phyloP scores from a whole-genome alignment of 371 early-diverging fungal species.

The Rhizopus delemar region DNA sequence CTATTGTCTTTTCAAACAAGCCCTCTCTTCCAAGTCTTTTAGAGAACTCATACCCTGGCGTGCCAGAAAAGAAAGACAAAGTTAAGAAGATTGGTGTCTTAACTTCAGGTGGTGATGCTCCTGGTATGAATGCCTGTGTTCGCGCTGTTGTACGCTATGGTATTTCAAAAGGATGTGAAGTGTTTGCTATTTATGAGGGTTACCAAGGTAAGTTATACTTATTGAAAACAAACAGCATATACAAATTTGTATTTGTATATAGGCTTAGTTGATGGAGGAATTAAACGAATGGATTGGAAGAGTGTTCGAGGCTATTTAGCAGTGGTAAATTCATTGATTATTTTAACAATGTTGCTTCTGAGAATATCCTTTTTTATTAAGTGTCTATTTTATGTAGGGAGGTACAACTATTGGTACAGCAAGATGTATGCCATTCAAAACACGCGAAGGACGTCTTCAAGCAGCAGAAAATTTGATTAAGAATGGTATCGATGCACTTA shows the following conservation, averaged over 20 bases:
- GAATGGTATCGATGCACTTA: conserved; percentile 92
- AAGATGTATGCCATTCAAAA: conserved; percentile 86
- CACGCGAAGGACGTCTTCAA: conserved; percentile 83
- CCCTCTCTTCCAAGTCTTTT: conserved; percentile 29
- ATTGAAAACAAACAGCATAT: neutral
- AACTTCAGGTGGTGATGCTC: conserved; percentile 98
- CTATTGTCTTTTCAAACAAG: conserved; percentile 64
- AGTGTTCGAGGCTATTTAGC: conserved; percentile 84
- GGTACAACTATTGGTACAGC: conserved; percentile 98
- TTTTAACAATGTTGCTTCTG: neutral
- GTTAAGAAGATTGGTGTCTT: conserved; percentile 81
- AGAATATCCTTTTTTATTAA: neutral
- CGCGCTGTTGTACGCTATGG: conserved; percentile 92
- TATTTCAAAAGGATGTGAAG: conserved; percentile 79
- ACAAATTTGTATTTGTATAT: conserved; percentile 48
- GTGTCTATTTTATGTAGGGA: conserved; percentile 56
- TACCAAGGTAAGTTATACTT: conserved; percentile 76
- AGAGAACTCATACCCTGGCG: conserved; percentile 16
- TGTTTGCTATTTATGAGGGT: conserved; percentile 94
- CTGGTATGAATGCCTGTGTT: conserved; percentile 99
- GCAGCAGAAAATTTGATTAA: conserved; percentile 89
- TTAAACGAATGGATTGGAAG: conserved; percentile 84
- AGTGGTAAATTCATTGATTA: conserved; percentile 42
- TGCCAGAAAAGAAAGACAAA: conserved; percentile 8
- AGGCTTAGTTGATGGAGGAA: conserved; percentile 89